phyloP scores from a whole-genome alignment of 768 basidiomycete genomes.

The Russula brevipes region DNA sequence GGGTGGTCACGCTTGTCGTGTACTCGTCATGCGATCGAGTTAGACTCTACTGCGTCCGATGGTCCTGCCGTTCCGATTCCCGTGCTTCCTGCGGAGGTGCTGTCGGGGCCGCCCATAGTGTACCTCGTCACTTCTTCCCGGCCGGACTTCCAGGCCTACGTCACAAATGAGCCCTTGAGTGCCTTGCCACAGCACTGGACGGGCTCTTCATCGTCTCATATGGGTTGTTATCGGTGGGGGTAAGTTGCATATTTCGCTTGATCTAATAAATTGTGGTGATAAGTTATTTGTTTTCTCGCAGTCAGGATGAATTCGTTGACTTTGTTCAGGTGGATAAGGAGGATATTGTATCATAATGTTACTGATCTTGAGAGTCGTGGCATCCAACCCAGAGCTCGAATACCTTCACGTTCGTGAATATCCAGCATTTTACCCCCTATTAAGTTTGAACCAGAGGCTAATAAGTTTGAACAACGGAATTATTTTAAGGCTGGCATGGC shows the following conservation, averaged over 20 bases:
- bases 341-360: constrained; percentile 11
- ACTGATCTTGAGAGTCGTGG: not conserved
- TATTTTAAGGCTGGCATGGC: too few species aligned
- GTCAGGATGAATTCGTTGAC: too few species aligned
- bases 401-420: too few species aligned
- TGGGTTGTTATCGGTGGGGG: too few species aligned
- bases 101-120: constrained; percentile 13
- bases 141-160: constrained; percentile 13
- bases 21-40: not conserved
- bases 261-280: too few species aligned
- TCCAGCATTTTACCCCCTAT: too few species aligned
- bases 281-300: too few species aligned
- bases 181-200: constrained; percentile 11
- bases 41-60: not conserved
- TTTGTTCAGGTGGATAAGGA: constrained; percentile 24
- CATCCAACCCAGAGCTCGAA: not conserved
- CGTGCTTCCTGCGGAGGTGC: constrained; percentile 3
- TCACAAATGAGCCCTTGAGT: constrained; percentile 25
- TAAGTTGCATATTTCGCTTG: too few species aligned
- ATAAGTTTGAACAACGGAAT: too few species aligned
- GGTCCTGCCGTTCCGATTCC: constrained; percentile 4
- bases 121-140: constrained; percentile 23
- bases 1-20: constrained; percentile 18
- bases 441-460: too few species aligned
- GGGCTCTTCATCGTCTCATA: constrained; percentile 10